Evolutionary conservation across 202 grass and related monocot genomes (phyloP).

Genomic region (Zizania palustris): DNA sequence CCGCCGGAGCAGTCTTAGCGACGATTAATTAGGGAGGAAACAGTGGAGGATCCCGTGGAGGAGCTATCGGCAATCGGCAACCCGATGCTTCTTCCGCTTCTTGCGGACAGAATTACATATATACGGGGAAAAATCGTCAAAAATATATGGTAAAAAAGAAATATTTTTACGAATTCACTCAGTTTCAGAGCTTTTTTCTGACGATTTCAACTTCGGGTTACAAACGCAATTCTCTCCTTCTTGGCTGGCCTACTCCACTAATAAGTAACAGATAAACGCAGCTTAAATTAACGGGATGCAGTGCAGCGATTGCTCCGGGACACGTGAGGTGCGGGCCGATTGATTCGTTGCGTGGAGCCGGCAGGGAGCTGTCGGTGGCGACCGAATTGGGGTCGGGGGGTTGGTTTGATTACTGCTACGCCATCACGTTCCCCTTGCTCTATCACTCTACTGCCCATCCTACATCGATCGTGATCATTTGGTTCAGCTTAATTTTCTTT

Average conservation of each 20-base stretch:
- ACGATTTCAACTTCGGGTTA: too few species aligned
- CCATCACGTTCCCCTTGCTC: background rate
- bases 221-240: too few species aligned
- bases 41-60: background rate
- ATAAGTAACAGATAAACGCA: background rate
- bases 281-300: background rate
- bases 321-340: constrained; percentile 50
- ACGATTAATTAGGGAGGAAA: background rate
- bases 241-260: background rate
- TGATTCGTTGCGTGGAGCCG: constrained; percentile 52
- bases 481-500: too few species aligned
- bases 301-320: constrained; percentile 26
- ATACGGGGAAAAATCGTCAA: too few species aligned
- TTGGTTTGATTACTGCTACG: background rate
- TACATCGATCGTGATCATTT: too few species aligned
- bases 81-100: background rate
- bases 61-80: too few species aligned
- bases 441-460: too few species aligned
- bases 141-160: too few species aligned
- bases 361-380: constrained; percentile 46
- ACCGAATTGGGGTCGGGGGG: background rate
- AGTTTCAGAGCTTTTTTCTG: too few species aligned
- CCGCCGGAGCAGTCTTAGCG: background rate
- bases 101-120: too few species aligned
- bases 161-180: too few species aligned